Percentiles rank a stretch among this genome's conserved stretches.
Evolutionary conservation across 495 filamentous ascomycete genomes (phyloP).

Genomic region (Daldinia decipiens): DNA sequence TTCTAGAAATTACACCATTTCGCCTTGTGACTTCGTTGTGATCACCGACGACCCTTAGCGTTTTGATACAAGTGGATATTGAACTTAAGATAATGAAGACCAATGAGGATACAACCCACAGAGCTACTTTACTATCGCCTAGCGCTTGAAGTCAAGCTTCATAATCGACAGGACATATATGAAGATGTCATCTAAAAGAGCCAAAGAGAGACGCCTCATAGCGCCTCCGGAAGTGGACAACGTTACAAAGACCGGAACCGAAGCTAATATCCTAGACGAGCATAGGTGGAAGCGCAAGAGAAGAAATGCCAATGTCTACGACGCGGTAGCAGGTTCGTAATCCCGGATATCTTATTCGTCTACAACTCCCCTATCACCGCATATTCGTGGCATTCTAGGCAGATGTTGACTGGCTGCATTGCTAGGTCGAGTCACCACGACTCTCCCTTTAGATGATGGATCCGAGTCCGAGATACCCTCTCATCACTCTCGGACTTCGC

Average conservation of each 20-base stretch:
- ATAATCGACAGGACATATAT: background rate
- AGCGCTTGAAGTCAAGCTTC: background rate
- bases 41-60: background rate
- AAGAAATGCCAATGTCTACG: slow-evolving; percentile 70
- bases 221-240: slow-evolving; percentile 1
- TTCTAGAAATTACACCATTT: background rate
- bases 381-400: background rate
- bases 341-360: slow-evolving; percentile 23
- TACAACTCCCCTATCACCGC: slow-evolving; percentile 53
- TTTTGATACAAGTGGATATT: background rate
- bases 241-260: slow-evolving; percentile 22
- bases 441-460: slow-evolving; percentile 18
- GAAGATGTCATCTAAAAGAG: slow-evolving; percentile 38
- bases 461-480: slow-evolving; percentile 39
- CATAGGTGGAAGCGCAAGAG: slow-evolving; percentile 35
- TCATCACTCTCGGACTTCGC: slow-evolving; percentile 58
- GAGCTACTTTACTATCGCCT: background rate
- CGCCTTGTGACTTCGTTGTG: background rate
- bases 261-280: slow-evolving; percentile 13
- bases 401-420: slow-evolving; percentile 6
- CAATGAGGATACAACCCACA: slow-evolving; percentile 9
- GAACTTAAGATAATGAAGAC: slow-evolving; percentile 2
- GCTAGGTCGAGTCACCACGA: slow-evolving; percentile 31
- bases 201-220: slow-evolving; percentile 21
- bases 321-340: slow-evolving; percentile 76